Evolutionary conservation across 2,329 filamentous ascomycete genomes (phyloP), one percentile per base, ranked within the genome.

Genomic region (Cadophora malorum): DNA sequence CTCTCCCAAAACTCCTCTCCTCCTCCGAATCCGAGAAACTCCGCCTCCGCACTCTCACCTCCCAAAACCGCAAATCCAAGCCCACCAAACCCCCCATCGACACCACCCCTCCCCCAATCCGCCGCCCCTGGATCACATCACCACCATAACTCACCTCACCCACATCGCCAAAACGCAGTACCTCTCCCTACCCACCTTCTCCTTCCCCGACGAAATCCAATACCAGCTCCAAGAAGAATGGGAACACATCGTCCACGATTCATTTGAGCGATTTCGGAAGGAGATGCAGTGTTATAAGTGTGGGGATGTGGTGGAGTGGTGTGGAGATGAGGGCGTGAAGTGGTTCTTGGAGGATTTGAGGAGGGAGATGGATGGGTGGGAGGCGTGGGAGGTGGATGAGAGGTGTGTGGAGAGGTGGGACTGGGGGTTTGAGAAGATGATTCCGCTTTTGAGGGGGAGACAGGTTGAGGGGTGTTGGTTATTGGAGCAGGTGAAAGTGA

Each of bases 341-440:
- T 31, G 33, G 38, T 33, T 59, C n/a, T 23, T 59, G 25, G 55
- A 56, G 0, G 53, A 23, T 8, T 25, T 65, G 9, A 50, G 28
- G n/a, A 16, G 8, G 25, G 53, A 58, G 41, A 65, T 65, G 53
- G 63, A 65, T 35, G 28, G 23, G 0, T 45, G 38, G 4, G 38
- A 28, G 1, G 63, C 47, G 25, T 53, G 56, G 25, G 63, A 65
- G 23, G 56, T 65, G 8, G 25, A 38, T 28, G 53, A 65, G 63
- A 38, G 23, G 9, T 8, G 31, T 19, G 41, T 33, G 53, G 53
- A 59, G 53, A 53, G 41, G 47, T 65, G 45, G 25, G 41, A 59
- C n/a, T 6, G 1, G 10, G 38, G 31, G 4, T 65, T 65, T 50
- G 53, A 65, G 53, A 41, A 49, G 25, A 50, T 65, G 33, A n/a